A percentile compares a stretch with the other conserved stretches of the same genome.
These are phyloP conservation scores for Paecilomyces sp. DNA, from an alignment of 2,329 filamentous ascomycete species.

Conservation along the genomic window DNA sequence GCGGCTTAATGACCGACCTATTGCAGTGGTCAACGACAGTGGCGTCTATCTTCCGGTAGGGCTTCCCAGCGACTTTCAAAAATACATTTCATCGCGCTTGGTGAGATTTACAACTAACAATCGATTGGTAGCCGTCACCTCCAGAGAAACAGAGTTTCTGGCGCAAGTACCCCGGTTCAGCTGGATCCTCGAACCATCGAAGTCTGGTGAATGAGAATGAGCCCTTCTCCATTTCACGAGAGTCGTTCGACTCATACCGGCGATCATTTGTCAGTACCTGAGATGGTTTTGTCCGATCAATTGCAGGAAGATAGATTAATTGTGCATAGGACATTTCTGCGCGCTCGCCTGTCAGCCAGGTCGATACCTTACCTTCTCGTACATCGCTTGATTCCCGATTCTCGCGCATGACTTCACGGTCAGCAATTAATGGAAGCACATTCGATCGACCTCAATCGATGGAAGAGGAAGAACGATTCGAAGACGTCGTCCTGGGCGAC, in stretches of 20 bases:
- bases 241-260: constrained; percentile 95
- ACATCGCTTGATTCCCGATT: constrained; percentile 74
- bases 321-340: constrained; percentile 76
- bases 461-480: constrained; percentile 75
- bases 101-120: constrained; percentile 2
- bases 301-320: constrained; percentile 6
- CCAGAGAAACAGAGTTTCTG: constrained; percentile 78
- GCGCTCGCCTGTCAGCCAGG: constrained; percentile 63
- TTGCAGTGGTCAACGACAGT: constrained; percentile 84
- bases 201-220: constrained; percentile 74
- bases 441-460: constrained; percentile 58
- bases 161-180: constrained; percentile 46
- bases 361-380: constrained; percentile 56
- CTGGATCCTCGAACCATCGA: constrained; percentile 50
- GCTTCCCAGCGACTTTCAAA: constrained; percentile 9
- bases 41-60: constrained; percentile 88
- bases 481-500: constrained; percentile 82
- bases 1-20: constrained; percentile 19
- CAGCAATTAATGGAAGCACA: constrained; percentile 51
- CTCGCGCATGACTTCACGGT: constrained; percentile 55
- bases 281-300: neutral
- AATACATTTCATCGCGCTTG: constrained; percentile 14
- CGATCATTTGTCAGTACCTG: constrained; percentile 73
- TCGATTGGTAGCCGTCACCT: constrained; percentile 64
- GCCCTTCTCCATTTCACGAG: constrained; percentile 88